Percentiles rank a stretch among this genome's conserved stretches.
Evolutionary conservation across 2,329 filamentous ascomycete genomes (phyloP).

Genomic region (Orbilia ellipsospora): DNA sequence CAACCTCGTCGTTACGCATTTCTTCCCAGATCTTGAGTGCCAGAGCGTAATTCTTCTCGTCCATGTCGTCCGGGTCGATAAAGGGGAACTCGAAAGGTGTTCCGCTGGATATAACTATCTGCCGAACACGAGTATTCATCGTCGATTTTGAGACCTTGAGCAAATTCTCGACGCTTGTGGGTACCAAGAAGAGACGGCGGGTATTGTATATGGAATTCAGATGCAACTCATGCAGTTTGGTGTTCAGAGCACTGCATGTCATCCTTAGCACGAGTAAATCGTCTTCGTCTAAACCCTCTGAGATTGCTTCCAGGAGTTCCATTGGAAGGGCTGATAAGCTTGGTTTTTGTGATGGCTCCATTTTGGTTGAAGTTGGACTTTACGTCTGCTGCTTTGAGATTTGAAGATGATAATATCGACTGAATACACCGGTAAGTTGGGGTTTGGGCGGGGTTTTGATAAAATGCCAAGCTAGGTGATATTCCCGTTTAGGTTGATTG

Average conservation of each 20-base stretch:
- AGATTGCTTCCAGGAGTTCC: not conserved
- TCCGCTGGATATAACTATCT: constrained; percentile 3
- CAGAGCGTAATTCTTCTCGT: not conserved
- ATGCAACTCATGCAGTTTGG: constrained; percentile 7
- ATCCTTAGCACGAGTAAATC: constrained; percentile 32
- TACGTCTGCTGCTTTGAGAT: not conserved
- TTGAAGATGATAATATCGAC: not conserved
- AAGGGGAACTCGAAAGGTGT: not conserved
- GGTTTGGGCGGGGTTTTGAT: too few species aligned
- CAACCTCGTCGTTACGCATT: not conserved
- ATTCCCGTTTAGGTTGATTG: too few species aligned
- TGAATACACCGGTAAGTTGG: not conserved
- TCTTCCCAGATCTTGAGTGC: not conserved
- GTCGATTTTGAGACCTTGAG: constrained; percentile 17
- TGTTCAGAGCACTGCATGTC: constrained; percentile 13
- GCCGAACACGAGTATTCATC: not conserved
- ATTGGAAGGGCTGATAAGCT: not conserved
- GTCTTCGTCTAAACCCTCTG: constrained; percentile 15
- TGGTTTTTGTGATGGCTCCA: constrained; percentile 1
- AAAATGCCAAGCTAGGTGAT: too few species aligned
- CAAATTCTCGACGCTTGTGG: constrained; percentile 5
- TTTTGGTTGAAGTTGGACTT: not conserved
- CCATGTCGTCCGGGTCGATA: not conserved
- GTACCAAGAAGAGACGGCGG: constrained; percentile 4
- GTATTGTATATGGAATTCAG: constrained; percentile 7